A percentile compares a stretch with the other conserved stretches of the same genome.
These are phyloP conservation scores for Limnanthes douglasii DNA, from an alignment of 345 rosid species.

Conservation along the genomic window DNA sequence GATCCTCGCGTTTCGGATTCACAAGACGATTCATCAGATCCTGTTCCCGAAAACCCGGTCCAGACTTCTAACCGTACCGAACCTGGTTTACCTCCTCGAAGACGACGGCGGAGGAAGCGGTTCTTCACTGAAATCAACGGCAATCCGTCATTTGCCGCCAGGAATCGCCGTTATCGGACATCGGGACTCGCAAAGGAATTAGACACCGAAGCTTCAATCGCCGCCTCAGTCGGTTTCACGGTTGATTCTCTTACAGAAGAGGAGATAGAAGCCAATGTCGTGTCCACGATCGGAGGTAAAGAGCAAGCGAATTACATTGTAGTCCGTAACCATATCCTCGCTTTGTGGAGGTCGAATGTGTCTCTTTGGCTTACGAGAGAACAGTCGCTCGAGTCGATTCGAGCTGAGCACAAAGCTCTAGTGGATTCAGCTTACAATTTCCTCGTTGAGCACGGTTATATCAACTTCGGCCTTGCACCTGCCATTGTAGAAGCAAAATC, in stretches of 20 bases:
- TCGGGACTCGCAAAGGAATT: conserved; percentile 49
- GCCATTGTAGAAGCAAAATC: conserved; percentile 54
- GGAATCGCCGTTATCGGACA: conserved; percentile 38
- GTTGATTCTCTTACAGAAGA: conserved; percentile 86
- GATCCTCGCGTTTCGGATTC: conserved; percentile 47
- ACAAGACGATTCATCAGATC: conserved; percentile 62
- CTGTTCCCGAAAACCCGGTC: conserved; percentile 28
- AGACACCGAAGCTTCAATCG: conserved; percentile 66
- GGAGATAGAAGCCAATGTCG: conserved; percentile 89
- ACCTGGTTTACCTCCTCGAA: conserved; percentile 39
- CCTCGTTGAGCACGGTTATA: conserved; percentile 70
- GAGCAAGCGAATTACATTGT: conserved; percentile 72
- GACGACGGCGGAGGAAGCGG: conserved; percentile 69
- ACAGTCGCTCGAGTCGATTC: conserved; percentile 61
- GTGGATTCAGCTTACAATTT: conserved; percentile 67
- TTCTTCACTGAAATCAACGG: conserved; percentile 81
- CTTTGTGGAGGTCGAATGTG: conserved; percentile 80
- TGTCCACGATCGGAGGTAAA: conserved; percentile 45
- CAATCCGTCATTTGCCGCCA: conserved; percentile 39
- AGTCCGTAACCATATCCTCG: conserved; percentile 71
- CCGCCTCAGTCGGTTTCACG: conserved; percentile 85
- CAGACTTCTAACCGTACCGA: conserved; percentile 30
- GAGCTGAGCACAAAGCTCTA: conserved; percentile 44
- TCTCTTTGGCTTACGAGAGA: conserved; percentile 66
- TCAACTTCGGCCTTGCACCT: conserved; percentile 70